Evolutionary conservation across 2,329 filamentous ascomycete genomes (phyloP), one percentile per base, ranked within the genome.

Genomic region (Curvularia eragrostidis): DNA sequence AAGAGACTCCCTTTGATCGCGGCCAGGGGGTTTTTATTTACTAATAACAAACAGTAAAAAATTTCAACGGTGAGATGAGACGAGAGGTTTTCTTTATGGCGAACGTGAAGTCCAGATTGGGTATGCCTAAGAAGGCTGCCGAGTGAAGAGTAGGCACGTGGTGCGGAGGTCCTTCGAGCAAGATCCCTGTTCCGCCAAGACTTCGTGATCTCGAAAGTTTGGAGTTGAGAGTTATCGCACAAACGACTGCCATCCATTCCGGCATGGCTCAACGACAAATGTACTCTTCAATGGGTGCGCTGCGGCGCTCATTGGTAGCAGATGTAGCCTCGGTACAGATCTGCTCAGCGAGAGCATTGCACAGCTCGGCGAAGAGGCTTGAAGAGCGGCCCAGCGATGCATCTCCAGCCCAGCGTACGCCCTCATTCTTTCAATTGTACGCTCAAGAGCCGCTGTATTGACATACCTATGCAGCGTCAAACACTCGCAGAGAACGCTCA

Each of bases 231-330:
- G 51, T 48, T 23, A 62, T 62, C 30, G 46, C 54, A 62, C 47
- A 41, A 53, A 36, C 19, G 34, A 56, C 36, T 21, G 44, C 61
- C 65, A 66, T 61, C 54, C 62, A 63, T 56, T 58, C 63, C 63
- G 62, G 61, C 68, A 77, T 77, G 74, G 71, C 71, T 55, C 72
- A 72, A 58, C 72, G 67, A 64, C 68, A 70, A 50, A 59, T 74
- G 54, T 71, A 69, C 70, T 69, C 73, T n/a, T 70, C 74, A 54
- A 62, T 73, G 66, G 72, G 72, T 56, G 62, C 63, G 18, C 56
- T 75, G 48, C 51, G 69, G 56, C 68, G 69, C 39, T 66, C 64
- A 9, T 32, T 75, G 2, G 34, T 46, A 24, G 61, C 52, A 21
- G 68, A 74, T 24, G 64, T 65, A 41, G 28, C 61, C n/a, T 36